phyloP scores from a whole-genome alignment of 1,139 yeast species.

The Spathaspora jeffriesii region DNA sequence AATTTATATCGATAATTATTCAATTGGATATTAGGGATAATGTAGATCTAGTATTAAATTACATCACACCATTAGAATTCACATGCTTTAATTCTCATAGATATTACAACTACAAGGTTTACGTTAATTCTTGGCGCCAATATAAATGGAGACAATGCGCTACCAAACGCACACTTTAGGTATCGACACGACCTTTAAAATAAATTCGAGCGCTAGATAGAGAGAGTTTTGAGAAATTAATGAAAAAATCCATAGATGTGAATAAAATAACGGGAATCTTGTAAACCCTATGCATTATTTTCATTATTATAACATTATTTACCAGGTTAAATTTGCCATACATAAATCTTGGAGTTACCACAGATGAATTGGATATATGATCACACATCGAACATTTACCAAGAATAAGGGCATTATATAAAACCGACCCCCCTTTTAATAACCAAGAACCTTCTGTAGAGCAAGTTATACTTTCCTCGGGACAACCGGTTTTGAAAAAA shows the following conservation, averaged over 20 bases:
- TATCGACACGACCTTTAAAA: neutral
- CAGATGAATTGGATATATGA: slow-evolving; percentile 90
- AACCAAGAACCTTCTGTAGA: slow-evolving; percentile 16
- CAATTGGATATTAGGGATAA: slow-evolving; percentile 20
- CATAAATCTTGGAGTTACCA: slow-evolving; percentile 82
- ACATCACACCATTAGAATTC: too few relatives aligned
- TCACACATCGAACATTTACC: slow-evolving; percentile 65
- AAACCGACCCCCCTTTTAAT: slow-evolving; percentile 11
- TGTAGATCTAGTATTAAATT: too few relatives aligned
- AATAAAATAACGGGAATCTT: slow-evolving; percentile 53
- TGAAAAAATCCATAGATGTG: slow-evolving; percentile 25
- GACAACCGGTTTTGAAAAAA: slow-evolving; percentile 22
- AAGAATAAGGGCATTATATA: slow-evolving; percentile 30
- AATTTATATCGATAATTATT: slow-evolving; percentile 21
- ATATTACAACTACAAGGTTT: slow-evolving; percentile 71
- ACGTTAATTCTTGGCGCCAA: slow-evolving; percentile 60
- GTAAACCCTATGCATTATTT: slow-evolving; percentile 51
- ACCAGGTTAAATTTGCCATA: slow-evolving; percentile 60
- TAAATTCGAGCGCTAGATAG: neutral
- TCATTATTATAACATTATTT: slow-evolving; percentile 58
- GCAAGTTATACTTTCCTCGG: slow-evolving; percentile 11
- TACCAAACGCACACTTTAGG: slow-evolving; percentile 21
- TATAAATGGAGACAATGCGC: slow-evolving; percentile 43
- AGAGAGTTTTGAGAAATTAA: slow-evolving; percentile 22
- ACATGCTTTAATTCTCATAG: slow-evolving; percentile 59